Conservation (phyloP, 148 eudicot species). For the Fagopyrum esculentum region DNA sequence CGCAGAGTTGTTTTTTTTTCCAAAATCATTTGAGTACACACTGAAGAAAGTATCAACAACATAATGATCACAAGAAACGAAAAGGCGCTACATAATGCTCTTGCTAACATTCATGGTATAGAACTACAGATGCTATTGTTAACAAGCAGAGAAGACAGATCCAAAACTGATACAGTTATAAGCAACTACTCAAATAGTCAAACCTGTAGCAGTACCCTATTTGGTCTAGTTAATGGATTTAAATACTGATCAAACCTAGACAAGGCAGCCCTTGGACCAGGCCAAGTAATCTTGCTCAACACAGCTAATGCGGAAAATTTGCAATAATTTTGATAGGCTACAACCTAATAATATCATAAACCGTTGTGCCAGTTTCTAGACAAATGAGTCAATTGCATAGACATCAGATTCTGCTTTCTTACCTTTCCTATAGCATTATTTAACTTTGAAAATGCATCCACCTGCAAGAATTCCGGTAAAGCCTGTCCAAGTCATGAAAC, state of each 20-base stretch:
- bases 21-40: background rate
- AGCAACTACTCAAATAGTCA: no score
- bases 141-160: background rate
- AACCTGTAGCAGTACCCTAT: no score
- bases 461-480: conserved; percentile 92
- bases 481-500: conserved; percentile 39
- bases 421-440: conserved; percentile 94
- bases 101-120: background rate
- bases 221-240: no score
- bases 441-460: conserved; percentile 91
- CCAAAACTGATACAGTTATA: no score
- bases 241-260: background rate
- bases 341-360: no score
- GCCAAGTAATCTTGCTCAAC: background rate
- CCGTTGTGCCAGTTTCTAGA: no score
- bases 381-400: no score
- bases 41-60: background rate
- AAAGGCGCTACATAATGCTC: background rate
- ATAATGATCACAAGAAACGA: background rate
- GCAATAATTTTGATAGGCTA: no score
- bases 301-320: no score
- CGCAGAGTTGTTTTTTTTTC: no score
- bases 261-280: background rate
- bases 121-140: background rate
- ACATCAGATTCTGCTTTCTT: background rate